These are phyloP conservation scores for Solanum tarapatanum DNA, from an alignment of 257 asterid genomes.

Conservation along the genomic window DNA sequence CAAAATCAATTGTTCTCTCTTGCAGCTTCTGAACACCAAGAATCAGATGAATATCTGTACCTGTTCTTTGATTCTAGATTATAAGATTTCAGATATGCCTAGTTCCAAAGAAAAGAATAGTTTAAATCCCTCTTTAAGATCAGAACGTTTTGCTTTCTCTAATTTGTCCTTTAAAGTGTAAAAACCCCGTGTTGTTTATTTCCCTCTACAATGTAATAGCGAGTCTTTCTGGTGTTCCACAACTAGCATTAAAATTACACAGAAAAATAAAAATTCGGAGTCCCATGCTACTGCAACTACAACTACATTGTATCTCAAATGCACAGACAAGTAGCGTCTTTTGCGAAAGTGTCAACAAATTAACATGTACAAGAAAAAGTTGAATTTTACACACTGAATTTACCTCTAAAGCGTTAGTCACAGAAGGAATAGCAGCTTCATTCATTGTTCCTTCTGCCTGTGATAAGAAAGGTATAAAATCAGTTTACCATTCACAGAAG, in stretches of 20 bases:
- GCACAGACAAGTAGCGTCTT: background rate
- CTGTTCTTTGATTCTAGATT: background rate
- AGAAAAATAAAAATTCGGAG: background rate
- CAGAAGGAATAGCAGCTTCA: constrained; percentile 57
- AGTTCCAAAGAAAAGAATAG: background rate
- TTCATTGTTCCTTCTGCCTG: constrained; percentile 81
- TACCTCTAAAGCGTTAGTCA: constrained; percentile 68
- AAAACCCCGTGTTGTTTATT: background rate
- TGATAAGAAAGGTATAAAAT: background rate
- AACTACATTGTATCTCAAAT: background rate
- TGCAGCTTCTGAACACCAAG: background rate
- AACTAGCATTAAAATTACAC: background rate
- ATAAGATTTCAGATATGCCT: background rate
- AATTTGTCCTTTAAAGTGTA: background rate
- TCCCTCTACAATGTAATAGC: background rate
- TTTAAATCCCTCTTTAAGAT: background rate
- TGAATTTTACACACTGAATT: background rate
- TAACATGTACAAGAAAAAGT: background rate
- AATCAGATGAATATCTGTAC: background rate
- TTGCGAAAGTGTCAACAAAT: background rate
- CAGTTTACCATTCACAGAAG: background rate
- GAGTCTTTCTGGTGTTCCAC: background rate
- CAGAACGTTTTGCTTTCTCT: background rate
- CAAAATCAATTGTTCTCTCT: background rate
- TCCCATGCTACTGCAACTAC: background rate